Percentiles rank a stretch among this genome's conserved stretches.
These are phyloP conservation scores for Periconia macrospinosa DNA, from an alignment of 2,329 filamentous ascomycete genomes.

Conservation along the genomic window DNA sequence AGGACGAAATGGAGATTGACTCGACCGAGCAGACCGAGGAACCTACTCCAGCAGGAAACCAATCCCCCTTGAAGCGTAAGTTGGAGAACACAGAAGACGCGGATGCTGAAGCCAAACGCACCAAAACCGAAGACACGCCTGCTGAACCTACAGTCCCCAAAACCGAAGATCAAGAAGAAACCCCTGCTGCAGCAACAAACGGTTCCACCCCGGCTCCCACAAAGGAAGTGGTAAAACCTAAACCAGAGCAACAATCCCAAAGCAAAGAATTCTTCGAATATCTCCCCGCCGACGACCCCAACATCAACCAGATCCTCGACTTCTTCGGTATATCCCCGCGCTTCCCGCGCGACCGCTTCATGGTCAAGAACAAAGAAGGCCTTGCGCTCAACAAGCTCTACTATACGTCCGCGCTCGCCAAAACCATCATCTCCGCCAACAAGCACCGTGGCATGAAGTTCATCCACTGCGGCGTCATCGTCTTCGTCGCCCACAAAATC, in stretches of 20 bases:
- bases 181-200: conserved; percentile 15
- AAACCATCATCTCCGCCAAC: conserved; percentile 83
- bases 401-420: conserved; percentile 84
- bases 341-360: conserved; percentile 89
- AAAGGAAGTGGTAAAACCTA: conserved; percentile 34
- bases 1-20: conserved; percentile 18
- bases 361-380: conserved; percentile 91
- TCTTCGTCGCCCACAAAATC: conserved; percentile 71
- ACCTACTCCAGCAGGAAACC: conserved; percentile 2
- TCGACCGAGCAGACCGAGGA: conserved; percentile 17
- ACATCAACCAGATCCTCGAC: conserved; percentile 73
- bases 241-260: conserved; percentile 52
- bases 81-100: conserved; percentile 41
- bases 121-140: conserved; percentile 33
- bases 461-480: conserved; percentile 94
- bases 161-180: conserved; percentile 12
- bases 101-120: conserved; percentile 30
- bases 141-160: conserved; percentile 18
- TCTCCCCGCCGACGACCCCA: conserved; percentile 71
- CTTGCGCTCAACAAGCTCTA: conserved; percentile 93
- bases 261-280: conserved; percentile 94
- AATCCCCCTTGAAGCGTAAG: conserved; percentile 41
- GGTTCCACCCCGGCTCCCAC: conserved; percentile 8
- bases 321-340: conserved; percentile 85
- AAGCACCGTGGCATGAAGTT: conserved; percentile 92